These are phyloP conservation scores for Erythrophleum fordii DNA, from an alignment of 306 rosid genomes.

Conservation along the genomic window DNA sequence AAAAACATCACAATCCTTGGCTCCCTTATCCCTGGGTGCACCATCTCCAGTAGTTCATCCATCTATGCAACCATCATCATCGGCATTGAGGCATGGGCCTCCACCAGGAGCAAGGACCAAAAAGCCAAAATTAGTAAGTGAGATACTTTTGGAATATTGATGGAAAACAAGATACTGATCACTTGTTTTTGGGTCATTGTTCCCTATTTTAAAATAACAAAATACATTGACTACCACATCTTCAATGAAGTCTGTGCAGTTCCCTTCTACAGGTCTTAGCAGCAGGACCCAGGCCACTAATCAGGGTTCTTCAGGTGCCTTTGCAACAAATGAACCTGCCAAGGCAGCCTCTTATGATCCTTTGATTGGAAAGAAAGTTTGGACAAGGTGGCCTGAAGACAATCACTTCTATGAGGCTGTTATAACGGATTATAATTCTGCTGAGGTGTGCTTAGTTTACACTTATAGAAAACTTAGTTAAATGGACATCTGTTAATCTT, in stretches of 20 bases:
- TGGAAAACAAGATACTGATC: conserved; percentile 6
- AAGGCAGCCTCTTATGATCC: conserved; percentile 54
- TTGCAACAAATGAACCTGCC: conserved; percentile 48
- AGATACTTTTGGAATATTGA: conserved; percentile 25
- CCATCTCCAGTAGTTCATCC: conserved; percentile 60
- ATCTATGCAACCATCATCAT: conserved; percentile 62
- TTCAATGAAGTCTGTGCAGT: conserved; percentile 61
- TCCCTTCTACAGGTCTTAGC: conserved; percentile 56
- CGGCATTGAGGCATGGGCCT: conserved; percentile 63
- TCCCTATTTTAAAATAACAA: conserved; percentile 11
- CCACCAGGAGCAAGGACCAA: conserved; percentile 63
- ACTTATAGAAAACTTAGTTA: conserved; percentile 16
- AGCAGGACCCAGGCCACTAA: conserved; percentile 53
- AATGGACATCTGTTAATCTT: background rate
- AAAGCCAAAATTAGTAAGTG: conserved; percentile 65
- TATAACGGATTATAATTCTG: conserved; percentile 64
- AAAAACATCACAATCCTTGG: conserved; percentile 57
- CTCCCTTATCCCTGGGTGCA: conserved; percentile 50
- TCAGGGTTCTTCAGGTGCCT: conserved; percentile 57
- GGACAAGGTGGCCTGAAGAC: conserved; percentile 96
- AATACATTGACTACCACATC: conserved; percentile 43
- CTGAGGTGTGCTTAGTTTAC: conserved; percentile 52
- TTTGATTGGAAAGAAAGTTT: conserved; percentile 73
- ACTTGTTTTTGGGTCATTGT: conserved; percentile 27
- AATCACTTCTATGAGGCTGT: conserved; percentile 89